phyloP scores from a whole-genome alignment of 2,329 filamentous ascomycete species.

The Pestalotiopsis fici region DNA sequence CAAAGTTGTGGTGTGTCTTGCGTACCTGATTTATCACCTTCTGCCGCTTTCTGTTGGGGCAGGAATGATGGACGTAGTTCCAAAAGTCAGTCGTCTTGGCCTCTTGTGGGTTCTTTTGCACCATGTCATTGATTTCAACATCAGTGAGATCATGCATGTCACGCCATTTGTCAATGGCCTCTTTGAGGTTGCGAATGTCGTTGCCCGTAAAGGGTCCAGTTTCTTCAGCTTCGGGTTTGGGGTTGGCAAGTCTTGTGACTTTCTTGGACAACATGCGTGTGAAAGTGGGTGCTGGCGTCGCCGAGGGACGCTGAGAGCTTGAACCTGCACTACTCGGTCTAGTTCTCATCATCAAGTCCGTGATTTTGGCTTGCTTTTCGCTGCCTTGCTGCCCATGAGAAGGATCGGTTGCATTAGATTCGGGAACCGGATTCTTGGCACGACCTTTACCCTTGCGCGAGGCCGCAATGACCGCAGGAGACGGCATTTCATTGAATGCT shows the following conservation, averaged over 20 bases:
- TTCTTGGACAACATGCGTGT: not conserved
- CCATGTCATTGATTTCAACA: conserved; percentile 47
- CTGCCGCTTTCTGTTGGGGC: conserved; percentile 51
- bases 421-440: not conserved
- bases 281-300: not conserved
- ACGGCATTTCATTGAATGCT: conserved; percentile 11
- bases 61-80: conserved; percentile 46
- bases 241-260: conserved; percentile 8
- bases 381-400: not conserved
- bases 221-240: conserved; percentile 9
- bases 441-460: conserved; percentile 14
- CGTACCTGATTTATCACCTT: conserved; percentile 59
- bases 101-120: conserved; percentile 29
- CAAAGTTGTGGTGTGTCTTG: conserved; percentile 66
- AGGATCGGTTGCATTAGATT: conserved; percentile 9
- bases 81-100: conserved; percentile 45
- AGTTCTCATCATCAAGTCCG: conserved; percentile 18
- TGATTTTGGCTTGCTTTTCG: conserved; percentile 18
- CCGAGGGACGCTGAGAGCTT: not conserved
- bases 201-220: conserved; percentile 43
- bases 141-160: conserved; percentile 43
- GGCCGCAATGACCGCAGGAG: conserved; percentile 19
- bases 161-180: conserved; percentile 45
- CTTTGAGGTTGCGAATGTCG: conserved; percentile 42
- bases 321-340: not conserved